Base-by-base conservation (phyloP, 352 stramenopile species). In the Saprolegnia diclina region DNA sequence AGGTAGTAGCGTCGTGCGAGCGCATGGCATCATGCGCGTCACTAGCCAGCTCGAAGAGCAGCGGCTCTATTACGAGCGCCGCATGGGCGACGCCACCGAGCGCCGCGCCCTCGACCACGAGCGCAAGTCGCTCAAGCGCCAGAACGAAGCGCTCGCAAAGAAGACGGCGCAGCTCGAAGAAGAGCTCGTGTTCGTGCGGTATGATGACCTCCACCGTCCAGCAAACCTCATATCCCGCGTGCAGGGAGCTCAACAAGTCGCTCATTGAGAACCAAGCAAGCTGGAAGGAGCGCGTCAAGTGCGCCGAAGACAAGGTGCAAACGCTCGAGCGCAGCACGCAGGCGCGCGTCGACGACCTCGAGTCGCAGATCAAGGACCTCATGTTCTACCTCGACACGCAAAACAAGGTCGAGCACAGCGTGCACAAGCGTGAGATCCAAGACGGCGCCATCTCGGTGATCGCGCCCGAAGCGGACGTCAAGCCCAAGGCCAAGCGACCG, bases 41-140 rank as follows among this genome's bases (percentile, higher is more conserved):
- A n/a, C n/a, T 62, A 94, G 88, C 71, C 94, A 99, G 82, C 77
- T 99, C 53, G 93, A 98, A 69, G 88, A 98, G 57, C 96, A 99
- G 79, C 87, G 95, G 0, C 74, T 96, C 32, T 98, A 92, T 70
- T 98, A 97, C 67, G 93, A 98, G 71, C 83, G 85, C 0, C 67
- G 83, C 2, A 74, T 79, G 13, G 79, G 85, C 56, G 85, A 92
- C 66, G 77, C 73, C 29, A 78, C 88, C 42, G 79, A 77, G 53
- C 79, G 77, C 0, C 80, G 87, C 38, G 63, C 85, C 26, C 73
- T 93, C 6, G 84, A 93, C 61, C 73, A 88, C n/a, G 88, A 94
- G 56, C 85, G 88, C 61, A 92, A 92, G 64, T 71, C 85, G n/a
- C 74, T 92, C 3, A 87, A 89, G 67, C 91, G 90, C 67, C 76